phyloP scores from a whole-genome alignment of 306 rosid species.

The Castanea mollissima region DNA sequence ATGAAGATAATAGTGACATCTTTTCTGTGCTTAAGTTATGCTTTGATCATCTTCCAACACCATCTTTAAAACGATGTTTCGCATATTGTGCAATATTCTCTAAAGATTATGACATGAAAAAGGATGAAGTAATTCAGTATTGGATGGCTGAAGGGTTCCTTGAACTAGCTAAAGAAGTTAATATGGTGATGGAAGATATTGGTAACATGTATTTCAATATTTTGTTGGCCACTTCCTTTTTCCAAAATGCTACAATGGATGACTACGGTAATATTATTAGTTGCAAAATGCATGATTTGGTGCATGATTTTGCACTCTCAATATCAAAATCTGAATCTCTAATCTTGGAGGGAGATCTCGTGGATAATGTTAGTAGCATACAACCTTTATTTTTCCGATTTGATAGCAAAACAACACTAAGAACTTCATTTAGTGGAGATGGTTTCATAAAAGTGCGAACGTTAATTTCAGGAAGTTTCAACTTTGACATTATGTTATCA shows the following conservation, averaged over 20 bases:
- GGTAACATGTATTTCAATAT: too few relatives aligned
- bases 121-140: too few relatives aligned
- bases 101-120: too few relatives aligned
- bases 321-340: not conserved
- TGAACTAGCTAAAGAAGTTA: too few relatives aligned
- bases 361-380: not conserved
- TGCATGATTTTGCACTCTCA: constrained; percentile 22
- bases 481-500: not conserved
- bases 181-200: too few relatives aligned
- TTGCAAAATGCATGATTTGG: not conserved
- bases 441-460: not conserved
- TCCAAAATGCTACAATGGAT: constrained; percentile 2
- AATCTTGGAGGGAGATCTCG: not conserved
- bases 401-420: accelerated
- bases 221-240: constrained; percentile 3
- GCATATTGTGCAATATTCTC: too few relatives aligned
- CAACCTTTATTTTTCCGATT: too few relatives aligned
- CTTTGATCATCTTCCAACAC: too few relatives aligned
- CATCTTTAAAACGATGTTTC: too few relatives aligned
- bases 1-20: too few relatives aligned
- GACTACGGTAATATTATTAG: not conserved
- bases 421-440: not conserved
- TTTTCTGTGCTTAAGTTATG: too few relatives aligned
- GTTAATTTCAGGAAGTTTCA: not conserved
- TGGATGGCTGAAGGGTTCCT: too few relatives aligned